These are phyloP conservation scores for Podosphaera aphanis DNA, from an alignment of 2,329 filamentous ascomycete species.

Conservation along the genomic window DNA sequence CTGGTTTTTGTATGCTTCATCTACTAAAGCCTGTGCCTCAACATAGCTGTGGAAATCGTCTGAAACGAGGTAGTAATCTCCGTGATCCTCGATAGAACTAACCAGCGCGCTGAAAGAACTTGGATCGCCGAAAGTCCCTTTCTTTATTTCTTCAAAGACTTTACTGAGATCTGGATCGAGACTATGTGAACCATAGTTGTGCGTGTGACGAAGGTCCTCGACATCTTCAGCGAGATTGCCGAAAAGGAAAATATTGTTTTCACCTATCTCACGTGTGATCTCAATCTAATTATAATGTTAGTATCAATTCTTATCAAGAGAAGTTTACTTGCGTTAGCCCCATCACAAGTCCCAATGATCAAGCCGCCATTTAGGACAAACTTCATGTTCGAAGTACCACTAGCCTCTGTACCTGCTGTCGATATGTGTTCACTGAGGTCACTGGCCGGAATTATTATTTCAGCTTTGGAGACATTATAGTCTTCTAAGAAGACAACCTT, in stretches of 20 bases:
- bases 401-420: constrained; percentile 79
- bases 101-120: constrained; percentile 63
- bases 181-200: constrained; percentile 60
- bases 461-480: constrained; percentile 98
- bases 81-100: constrained; percentile 68
- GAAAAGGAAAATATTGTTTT: constrained; percentile 96
- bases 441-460: constrained; percentile 83
- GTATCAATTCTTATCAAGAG: not conserved
- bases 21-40: constrained; percentile 72
- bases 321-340: constrained; percentile 58
- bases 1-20: constrained; percentile 76
- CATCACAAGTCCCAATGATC: constrained; percentile 94
- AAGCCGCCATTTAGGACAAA: constrained; percentile 93
- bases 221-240: constrained; percentile 91
- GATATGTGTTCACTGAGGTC: constrained; percentile 98
- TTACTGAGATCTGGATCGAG: constrained; percentile 54
- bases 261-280: constrained; percentile 89
- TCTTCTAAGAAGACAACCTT: constrained; percentile 96
- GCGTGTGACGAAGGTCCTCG: constrained; percentile 76
- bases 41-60: constrained; percentile 95
- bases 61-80: constrained; percentile 92
- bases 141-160: constrained; percentile 67
- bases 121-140: constrained; percentile 57
- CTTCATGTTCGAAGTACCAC: constrained; percentile 96
- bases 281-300: constrained; percentile 38